phyloP scores from a whole-genome alignment of 192 early-diverging fungal species.

The Linnemannia elongata region DNA sequence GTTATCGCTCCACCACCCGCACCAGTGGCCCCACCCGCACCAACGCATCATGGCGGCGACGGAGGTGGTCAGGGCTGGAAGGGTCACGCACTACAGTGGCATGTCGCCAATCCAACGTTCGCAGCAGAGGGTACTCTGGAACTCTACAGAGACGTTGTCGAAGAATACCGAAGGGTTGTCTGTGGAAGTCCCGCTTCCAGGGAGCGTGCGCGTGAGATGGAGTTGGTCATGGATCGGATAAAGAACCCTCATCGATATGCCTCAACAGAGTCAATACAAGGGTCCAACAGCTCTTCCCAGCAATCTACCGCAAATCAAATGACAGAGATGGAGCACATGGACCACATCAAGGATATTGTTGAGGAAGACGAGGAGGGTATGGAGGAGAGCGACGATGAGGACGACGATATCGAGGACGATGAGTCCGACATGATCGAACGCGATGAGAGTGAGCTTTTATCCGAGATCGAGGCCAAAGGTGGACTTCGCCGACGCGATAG shows the following conservation, averaged over 20 bases:
- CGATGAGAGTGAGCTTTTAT: conserved; percentile 31
- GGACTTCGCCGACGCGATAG: conserved; percentile 52
- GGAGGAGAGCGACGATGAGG: conserved; percentile 20
- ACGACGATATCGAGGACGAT: background rate
- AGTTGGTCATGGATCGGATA: conserved; percentile 42
- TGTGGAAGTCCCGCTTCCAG: conserved; percentile 33
- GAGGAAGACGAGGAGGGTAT: conserved; percentile 25
- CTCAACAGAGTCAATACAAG: background rate
- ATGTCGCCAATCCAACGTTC: conserved; percentile 56
- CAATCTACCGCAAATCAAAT: background rate
- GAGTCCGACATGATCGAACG: conserved; percentile 9
- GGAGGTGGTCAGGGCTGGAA: conserved; percentile 56
- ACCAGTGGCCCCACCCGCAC: conserved; percentile 24
- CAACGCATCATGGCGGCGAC: conserved; percentile 29
- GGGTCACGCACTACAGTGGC: conserved; percentile 49
- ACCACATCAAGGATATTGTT: conserved; percentile 3
- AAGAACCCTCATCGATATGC: conserved; percentile 45
- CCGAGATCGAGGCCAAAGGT: conserved; percentile 50
- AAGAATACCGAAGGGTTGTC: conserved; percentile 46
- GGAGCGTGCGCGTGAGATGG: conserved; percentile 39
- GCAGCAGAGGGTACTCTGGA: conserved; percentile 54
- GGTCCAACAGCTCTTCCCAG: background rate
- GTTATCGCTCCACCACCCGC: conserved; percentile 39
- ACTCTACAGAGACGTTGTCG: conserved; percentile 45
- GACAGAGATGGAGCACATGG: conserved; percentile 1